A percentile compares a stretch with the other conserved stretches of the same genome.
phyloP scores from a whole-genome alignment of 495 filamentous ascomycete species.

The Hypoxylon subgilvum region DNA sequence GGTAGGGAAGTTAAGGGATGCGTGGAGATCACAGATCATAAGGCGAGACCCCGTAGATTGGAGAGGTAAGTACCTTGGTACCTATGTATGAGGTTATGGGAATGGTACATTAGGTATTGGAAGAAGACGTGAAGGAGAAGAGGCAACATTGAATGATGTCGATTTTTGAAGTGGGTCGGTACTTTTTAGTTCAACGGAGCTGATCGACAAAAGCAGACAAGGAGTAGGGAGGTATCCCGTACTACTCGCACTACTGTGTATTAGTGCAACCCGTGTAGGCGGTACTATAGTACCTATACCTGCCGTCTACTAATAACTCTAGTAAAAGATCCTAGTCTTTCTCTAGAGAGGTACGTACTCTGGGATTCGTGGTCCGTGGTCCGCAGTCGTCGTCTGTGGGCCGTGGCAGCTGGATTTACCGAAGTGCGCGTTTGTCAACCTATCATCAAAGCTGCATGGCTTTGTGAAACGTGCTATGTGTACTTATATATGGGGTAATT shows the following conservation, averaged over 20 bases:
- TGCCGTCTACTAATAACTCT: neutral
- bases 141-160: constrained; percentile 30
- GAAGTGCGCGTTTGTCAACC: constrained; percentile 39
- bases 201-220: constrained; percentile 35
- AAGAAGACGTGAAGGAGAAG: constrained; percentile 22
- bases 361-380: neutral
- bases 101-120: too few relatives aligned
- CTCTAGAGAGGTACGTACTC: too few relatives aligned
- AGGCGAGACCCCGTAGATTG: constrained; percentile 23
- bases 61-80: too few relatives aligned
- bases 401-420: constrained; percentile 26
- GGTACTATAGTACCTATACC: constrained; percentile 13
- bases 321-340: too few relatives aligned
- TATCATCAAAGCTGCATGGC: constrained; percentile 34
- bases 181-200: constrained; percentile 36
- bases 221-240: constrained; percentile 17
- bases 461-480: constrained; percentile 40
- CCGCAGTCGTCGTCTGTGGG: neutral
- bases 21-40: constrained; percentile 36
- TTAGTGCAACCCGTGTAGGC: constrained; percentile 23
- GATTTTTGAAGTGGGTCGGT: constrained; percentile 32
- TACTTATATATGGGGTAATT: constrained; percentile 41
- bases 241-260: too few relatives aligned
- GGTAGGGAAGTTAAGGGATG: constrained; percentile 4
- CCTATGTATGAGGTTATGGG: too few relatives aligned